Evolutionary conservation across 306 rosid genomes (phyloP).

Genomic region (Heteromeles arbutifolia): DNA sequence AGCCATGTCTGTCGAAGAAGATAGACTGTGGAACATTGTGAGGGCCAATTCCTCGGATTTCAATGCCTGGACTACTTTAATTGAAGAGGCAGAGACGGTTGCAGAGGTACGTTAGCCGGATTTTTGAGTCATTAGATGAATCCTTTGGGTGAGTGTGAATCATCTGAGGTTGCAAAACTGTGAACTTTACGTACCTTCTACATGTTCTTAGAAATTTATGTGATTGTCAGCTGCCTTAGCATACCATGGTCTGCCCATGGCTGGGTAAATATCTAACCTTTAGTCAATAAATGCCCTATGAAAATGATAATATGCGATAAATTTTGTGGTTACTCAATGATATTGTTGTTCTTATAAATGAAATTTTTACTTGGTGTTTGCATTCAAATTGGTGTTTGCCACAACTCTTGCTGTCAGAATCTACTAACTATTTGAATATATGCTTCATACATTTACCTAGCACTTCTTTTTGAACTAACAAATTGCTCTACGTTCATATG

Average conservation of each 20-base stretch:
- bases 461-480: slow-evolving; percentile 5
- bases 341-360: not conserved
- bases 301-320: no score
- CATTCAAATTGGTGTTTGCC: not conserved
- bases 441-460: not conserved
- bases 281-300: no score
- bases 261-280: no score
- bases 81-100: slow-evolving; percentile 90
- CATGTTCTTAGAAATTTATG: no score
- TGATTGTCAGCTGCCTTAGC: no score
- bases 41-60: slow-evolving; percentile 87
- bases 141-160: not conserved
- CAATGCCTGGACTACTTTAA: slow-evolving; percentile 85
- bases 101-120: slow-evolving; percentile 55
- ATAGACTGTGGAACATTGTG: slow-evolving; percentile 88
- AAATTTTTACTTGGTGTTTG: not conserved
- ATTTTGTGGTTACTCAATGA: not conserved
- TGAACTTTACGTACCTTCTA: no score
- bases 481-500: slow-evolving; percentile 21
- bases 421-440: not conserved
- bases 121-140: not conserved
- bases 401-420: not conserved
- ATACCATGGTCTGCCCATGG: no score
- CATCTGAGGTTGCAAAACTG: no score
- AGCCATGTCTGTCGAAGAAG: slow-evolving; percentile 88